Base-by-base conservation (phyloP, 2,329 filamentous ascomycete species). In the Ophiocordyceps camponoti-rufipedis region DNA sequence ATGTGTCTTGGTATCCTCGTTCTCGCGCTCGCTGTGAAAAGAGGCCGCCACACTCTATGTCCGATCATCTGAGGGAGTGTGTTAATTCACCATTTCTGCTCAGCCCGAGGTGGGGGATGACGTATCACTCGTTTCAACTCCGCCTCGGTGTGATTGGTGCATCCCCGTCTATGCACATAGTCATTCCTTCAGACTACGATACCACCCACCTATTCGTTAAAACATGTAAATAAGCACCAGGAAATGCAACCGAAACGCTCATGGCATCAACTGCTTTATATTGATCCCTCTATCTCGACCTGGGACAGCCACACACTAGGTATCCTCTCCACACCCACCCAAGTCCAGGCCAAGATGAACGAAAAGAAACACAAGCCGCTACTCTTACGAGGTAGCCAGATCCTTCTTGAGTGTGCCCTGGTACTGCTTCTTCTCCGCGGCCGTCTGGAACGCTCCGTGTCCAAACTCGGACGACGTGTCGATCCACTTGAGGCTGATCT, bases 401-500 rank as follows among this genome's bases (percentile, higher is more conserved):
- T 98, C 91, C 86, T 96, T 98, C 87, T 98, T 98, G 85, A 98
- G 86, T 49, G 87, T 93, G 74, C 91, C 91, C 72, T 94, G 69
- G 78, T 86, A 91, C 67, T 86, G 80, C 74, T 84, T 85, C 87
- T 98, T 98, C 84, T 98, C 91, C 64, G 85, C 83, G 56, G 82
- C 75, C 54, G 91, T 98, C 78, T 98, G 91, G 86, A 94, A 98
- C 63, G 87, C 89, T 80, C 91, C 91, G 76, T 98, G 91, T 71
- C 91, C 91, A 71, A 98, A 98, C 79, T 98, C 94, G 74, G 88
- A 95, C 52, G 88, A 95, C 61, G 91, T 98, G 65, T 98, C 91
- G 83, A 98, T 98, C 91, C 91, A 98, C 75, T 98, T 98, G 75
- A 98, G 85, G 65, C 89, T 85, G 68, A 96, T 85, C 85, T 98